Evolutionary conservation across 495 filamentous ascomycete species (phyloP).

Genomic region (Letharia lupina): DNA sequence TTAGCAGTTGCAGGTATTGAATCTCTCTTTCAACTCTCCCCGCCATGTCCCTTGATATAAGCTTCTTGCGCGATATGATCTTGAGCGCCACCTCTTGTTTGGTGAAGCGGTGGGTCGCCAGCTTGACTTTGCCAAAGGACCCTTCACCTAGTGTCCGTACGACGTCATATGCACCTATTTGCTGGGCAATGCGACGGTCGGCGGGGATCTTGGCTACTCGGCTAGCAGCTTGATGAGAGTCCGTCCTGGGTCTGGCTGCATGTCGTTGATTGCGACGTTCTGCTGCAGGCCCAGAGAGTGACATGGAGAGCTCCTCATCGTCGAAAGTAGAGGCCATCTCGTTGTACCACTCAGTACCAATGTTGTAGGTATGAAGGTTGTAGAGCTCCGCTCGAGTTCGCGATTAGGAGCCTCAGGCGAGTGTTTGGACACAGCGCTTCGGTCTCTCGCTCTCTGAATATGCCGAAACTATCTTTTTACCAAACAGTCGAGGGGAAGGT

Average conservation of each 20-base stretch:
- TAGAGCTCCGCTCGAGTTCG: background rate
- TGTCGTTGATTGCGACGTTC: slow-evolving; percentile 31
- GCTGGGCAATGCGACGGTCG: slow-evolving; percentile 51
- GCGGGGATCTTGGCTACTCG: slow-evolving; percentile 25
- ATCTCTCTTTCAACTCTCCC: slow-evolving; percentile 96
- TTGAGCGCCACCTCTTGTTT: slow-evolving; percentile 93
- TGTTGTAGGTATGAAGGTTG: background rate
- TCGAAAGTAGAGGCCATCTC: slow-evolving; percentile 52
- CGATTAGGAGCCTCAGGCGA: background rate
- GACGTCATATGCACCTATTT: slow-evolving; percentile 84
- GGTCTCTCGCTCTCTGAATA: background rate
- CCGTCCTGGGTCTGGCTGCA: slow-evolving; percentile 37
- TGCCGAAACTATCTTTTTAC: background rate
- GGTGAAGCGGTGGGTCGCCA: slow-evolving; percentile 82
- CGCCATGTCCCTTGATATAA: slow-evolving; percentile 93
- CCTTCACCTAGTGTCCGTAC: slow-evolving; percentile 90
- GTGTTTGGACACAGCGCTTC: background rate
- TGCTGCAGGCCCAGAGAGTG: slow-evolving; percentile 54
- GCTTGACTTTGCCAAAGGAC: slow-evolving; percentile 96
- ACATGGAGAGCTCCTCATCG: slow-evolving; percentile 88
- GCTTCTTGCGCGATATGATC: slow-evolving; percentile 90
- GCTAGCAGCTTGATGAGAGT: slow-evolving; percentile 24
- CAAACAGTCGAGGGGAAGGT: background rate
- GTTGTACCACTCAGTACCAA: background rate
- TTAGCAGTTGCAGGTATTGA: slow-evolving; percentile 87